Base-by-base conservation (phyloP, 78 protist genomes). In the Dictyostelium purpureum region DNA sequence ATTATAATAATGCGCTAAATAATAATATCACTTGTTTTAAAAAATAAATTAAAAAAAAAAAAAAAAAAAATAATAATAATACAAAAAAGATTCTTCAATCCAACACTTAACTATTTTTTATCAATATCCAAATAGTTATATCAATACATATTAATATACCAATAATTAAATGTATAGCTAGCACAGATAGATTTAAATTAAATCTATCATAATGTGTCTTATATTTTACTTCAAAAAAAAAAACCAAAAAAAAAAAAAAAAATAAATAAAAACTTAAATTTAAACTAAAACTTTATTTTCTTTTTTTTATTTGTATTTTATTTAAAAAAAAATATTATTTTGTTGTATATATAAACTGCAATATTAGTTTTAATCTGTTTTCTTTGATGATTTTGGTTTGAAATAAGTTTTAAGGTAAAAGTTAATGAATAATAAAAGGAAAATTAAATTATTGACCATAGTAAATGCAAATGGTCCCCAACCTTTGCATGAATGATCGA, bases 381-480 rank as follows among this genome's bases (percentile, higher is more conserved):
- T 19, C 45, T 16, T 40, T 12, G 47, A 21, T n/a, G 76, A n/a
- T 69, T 42, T 69, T 69, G 43, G n/a, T 14, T 37, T 45, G 73
- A 65, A 6, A 35, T 93, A 93, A 9, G 96, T 71, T 21, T 24
- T n/a, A 11, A 42, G 7, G 42, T 54, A 75, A 73, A 94, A 87
- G 28, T 78, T 59, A 43, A 87, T 56, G 37, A 94, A 94, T 31
- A 94, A 79, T 5, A 54, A 6, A 18, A 94, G 71, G 59, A 94
- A 94, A 16, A 87, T 78, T 10, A 61, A 42, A 57, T 94, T 94
- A 56, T 59, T 56, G 31, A 77, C 10, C 93, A 69, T 54, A 1
- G 94, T 74, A 71, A 87, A 94, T 16, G 47, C n/a, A 38, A 78
- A 79, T n/a, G 94, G 37, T 42, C 65, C 42, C 75, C 73, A 81